Conservation (phyloP, 768 basidiomycete species). For the Sarcodon sp. region DNA sequence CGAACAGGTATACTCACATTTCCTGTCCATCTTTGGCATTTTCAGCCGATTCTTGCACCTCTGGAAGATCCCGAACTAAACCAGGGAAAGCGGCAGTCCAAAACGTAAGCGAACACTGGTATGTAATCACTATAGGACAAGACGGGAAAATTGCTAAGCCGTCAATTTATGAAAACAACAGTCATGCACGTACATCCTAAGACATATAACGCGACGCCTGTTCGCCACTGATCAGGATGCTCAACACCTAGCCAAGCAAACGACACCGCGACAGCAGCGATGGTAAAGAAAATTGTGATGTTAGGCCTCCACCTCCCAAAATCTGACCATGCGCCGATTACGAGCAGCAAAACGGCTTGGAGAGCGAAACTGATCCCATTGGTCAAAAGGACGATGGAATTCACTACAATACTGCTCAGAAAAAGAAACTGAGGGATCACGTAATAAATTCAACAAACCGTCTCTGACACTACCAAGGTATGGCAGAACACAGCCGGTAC, state of each 20-base stretch:
- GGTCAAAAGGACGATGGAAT: slow-evolving; percentile 66
- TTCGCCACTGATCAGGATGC: slow-evolving; percentile 48
- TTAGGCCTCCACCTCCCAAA: slow-evolving; percentile 81
- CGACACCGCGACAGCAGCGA: slow-evolving; percentile 51
- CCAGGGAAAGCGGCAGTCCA: slow-evolving; percentile 81
- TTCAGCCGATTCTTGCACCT: slow-evolving; percentile 41
- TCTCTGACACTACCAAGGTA: slow-evolving; percentile 50
- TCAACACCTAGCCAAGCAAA: slow-evolving; percentile 74
- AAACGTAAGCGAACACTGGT: slow-evolving; percentile 68
- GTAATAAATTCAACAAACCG: slow-evolving; percentile 24
- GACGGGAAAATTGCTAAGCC: slow-evolving; percentile 3
- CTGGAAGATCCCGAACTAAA: slow-evolving; percentile 54
- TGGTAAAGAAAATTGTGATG: slow-evolving; percentile 64
- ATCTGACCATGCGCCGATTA: slow-evolving; percentile 71
- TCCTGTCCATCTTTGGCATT: slow-evolving; percentile 29
- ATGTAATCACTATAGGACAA: slow-evolving; percentile 43
- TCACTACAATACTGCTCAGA: slow-evolving; percentile 29
- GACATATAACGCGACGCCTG: slow-evolving; percentile 48
- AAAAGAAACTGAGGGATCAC: neutral
- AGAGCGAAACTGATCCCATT: slow-evolving; percentile 74
- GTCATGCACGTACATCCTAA: slow-evolving; percentile 39
- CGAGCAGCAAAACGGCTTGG: slow-evolving; percentile 51
- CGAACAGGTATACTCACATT: slow-evolving; percentile 22
- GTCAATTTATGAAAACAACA: neutral
- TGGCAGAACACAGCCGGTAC: slow-evolving; percentile 48